phyloP scores from a whole-genome alignment of 2,329 filamentous ascomycete species.

The Aspergillus hiratsukae region DNA sequence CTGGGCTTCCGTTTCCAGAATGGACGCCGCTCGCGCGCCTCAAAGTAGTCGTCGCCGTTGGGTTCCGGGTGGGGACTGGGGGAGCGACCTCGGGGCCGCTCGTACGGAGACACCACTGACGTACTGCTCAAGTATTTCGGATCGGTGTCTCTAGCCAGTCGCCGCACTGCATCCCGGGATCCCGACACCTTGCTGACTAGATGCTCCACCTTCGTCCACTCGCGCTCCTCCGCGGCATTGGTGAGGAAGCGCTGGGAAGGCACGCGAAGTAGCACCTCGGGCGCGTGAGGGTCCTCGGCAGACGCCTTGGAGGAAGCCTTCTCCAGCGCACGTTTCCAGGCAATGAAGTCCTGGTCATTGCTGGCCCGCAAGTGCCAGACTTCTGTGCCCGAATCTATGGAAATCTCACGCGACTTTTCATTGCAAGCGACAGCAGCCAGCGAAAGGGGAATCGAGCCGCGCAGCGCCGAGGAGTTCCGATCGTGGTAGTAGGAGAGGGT shows the following conservation, averaged over 20 bases:
- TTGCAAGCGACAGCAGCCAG: slow-evolving; percentile 88
- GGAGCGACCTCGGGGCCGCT: slow-evolving; percentile 29
- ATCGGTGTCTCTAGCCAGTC: slow-evolving; percentile 80
- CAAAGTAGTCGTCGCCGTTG: slow-evolving; percentile 33
- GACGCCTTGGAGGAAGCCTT: slow-evolving; percentile 65
- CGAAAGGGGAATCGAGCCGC: slow-evolving; percentile 87
- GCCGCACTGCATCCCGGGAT: slow-evolving; percentile 80
- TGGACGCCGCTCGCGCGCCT: slow-evolving; percentile 56
- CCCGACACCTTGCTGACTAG: slow-evolving; percentile 82
- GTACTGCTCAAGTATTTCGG: slow-evolving; percentile 49
- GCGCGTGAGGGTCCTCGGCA: slow-evolving; percentile 27
- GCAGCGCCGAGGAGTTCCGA: slow-evolving; percentile 83
- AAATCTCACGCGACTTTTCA: slow-evolving; percentile 83
- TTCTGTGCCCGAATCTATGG: slow-evolving; percentile 93
- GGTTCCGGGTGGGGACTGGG: slow-evolving; percentile 33
- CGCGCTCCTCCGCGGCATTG: slow-evolving; percentile 62
- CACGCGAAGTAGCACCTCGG: slow-evolving; percentile 27
- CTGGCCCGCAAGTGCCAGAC: slow-evolving; percentile 89
- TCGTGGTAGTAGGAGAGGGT: slow-evolving; percentile 97
- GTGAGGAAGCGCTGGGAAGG: slow-evolving; percentile 24
- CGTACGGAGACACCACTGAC: slow-evolving; percentile 7
- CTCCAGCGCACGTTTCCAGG: slow-evolving; percentile 83
- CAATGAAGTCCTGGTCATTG: slow-evolving; percentile 77
- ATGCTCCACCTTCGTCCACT: slow-evolving; percentile 83
- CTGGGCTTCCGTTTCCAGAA: slow-evolving; percentile 94